phyloP scores from a whole-genome alignment of 2,329 filamentous ascomycete species.

The Xylariales sp. region DNA sequence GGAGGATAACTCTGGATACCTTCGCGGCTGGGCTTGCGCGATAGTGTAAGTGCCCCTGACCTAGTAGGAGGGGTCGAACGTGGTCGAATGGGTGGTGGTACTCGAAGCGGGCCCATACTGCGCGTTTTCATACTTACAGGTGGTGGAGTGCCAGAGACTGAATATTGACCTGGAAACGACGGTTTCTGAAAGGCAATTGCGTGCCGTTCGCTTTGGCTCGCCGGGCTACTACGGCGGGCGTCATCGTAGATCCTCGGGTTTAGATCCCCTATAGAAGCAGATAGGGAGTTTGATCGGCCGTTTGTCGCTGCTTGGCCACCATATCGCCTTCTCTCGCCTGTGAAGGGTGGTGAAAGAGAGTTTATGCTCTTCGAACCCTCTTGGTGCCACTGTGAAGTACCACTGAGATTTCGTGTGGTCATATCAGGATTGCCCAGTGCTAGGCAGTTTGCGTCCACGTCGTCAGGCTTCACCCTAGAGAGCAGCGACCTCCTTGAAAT shows the following conservation, averaged over 20 bases:
- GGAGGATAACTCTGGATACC: conserved; percentile 40
- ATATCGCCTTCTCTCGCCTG: conserved; percentile 10
- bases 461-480: conserved; percentile 22
- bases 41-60: conserved; percentile 39
- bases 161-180: conserved; percentile 33
- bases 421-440: not conserved
- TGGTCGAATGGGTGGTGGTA: conserved; percentile 52
- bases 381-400: not conserved
- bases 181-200: conserved; percentile 34
- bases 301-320: not conserved
- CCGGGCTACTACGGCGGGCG: conserved; percentile 16
- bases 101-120: conserved; percentile 51
- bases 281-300: conserved; percentile 33
- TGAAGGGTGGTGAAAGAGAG: conserved; percentile 7
- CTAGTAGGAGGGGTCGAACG: conserved; percentile 51
- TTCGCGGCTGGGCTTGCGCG: conserved; percentile 50
- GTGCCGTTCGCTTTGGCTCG: conserved; percentile 33
- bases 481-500: conserved; percentile 51
- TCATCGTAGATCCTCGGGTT: conserved; percentile 7
- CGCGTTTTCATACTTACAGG: conserved; percentile 59
- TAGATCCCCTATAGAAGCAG: not conserved
- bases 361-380: not conserved
- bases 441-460: not conserved
- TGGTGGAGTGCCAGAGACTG: conserved; percentile 52
- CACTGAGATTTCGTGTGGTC: not conserved